Evolutionary conservation across 2,329 filamentous ascomycete species (phyloP), one percentile per base, ranked within the genome.

Genomic region (Fusarium staphyleae): DNA sequence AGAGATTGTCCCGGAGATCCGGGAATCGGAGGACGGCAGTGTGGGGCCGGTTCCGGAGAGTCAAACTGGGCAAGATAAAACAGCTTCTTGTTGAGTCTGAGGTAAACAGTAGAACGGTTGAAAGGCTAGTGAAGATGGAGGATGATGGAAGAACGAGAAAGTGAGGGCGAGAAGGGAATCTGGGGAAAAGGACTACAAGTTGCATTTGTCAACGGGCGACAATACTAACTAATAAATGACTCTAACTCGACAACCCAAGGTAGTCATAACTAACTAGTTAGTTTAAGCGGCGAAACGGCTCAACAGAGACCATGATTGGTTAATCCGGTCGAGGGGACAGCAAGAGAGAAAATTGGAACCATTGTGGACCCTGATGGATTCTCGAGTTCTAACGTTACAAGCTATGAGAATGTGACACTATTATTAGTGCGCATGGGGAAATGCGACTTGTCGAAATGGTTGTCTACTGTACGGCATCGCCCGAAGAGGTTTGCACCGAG

Each of bases 311-410:
- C 41, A 54, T 54, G 63, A 67, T 67, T 67, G 65, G 65, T 45
- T 47, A 45, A 48, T 60, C 53, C 65, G 65, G 65, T 49, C 56
- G 65, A 67, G 60, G 55, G 64, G 65, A 59, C 54, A 47, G 37
- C 37, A 40, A 33, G 32, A 48, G 33, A 28, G 40, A 55, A 57
- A 62, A 60, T 45, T 54, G 52, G 60, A 62, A 63, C 50, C 43
- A 29, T 35, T 24, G 47, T 54, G 43, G 49, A 54, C 54, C 57
- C 50, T 51, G 54, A 54, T 54, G 49, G 36, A 13, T 33, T 33
- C 30, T 35, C 32, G 12, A 12, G 18, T 42, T 52, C 56, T 41
- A 48, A 48, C 11, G 39, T 56, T 40, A 12, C 8, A 4, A 13
- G 13, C 33, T 34, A 39, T 19, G 4, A 37, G 26, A 45, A 33